Evolutionary conservation across 176 grass and related monocot genomes (phyloP), one percentile per base, ranked within the genome.

Genomic region (Carex scoparia): DNA sequence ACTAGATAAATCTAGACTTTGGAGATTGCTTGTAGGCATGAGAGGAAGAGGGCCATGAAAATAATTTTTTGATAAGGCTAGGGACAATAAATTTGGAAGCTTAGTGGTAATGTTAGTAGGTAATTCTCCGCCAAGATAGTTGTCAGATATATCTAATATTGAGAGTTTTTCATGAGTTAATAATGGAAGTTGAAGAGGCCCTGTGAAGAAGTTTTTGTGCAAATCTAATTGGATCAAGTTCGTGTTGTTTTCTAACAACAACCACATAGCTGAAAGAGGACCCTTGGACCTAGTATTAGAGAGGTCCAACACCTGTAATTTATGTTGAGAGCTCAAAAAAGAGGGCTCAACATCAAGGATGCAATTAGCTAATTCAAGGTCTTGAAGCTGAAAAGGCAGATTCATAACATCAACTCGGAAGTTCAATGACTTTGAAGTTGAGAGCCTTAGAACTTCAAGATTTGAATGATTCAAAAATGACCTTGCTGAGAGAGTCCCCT

Each of bases 171-270:
- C 82, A 33, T 33, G 60, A 3, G 33, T n/a, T 64, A 35, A 37
- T 23, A 76, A 60, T 9, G 55, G 55, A 2, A 76, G 51, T 55
- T 12, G 0, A 28, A 92, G 4, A 31, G 30, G 49, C 4, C 90
- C 85, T 2, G 35, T 79, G 63, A 89, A 30, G 1, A 14, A 73
- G 70, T 87, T 89, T 40, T 85, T 87, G 44, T 53, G 16, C 31
- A 92, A 74, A 61, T 79, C 0, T 4, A 89, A 48, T 8, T n/a
- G 1, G 1, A 5, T 1, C 8, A 89, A 12, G 57, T 46, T 54
- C 1, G 83, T 15, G 10, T 82, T 16, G 4, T 89, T 82, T 65
- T 70, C 65, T 10, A 92, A 79, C 5, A 92, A 15, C 82, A 90
- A 15, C 82, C 88, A 92, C 10, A 38, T 2, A 65, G 49, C 76